Percentiles rank a stretch among this genome's conserved stretches.
Evolutionary conservation across 805 yeast species (phyloP).

Genomic region (Candida easanensis): DNA sequence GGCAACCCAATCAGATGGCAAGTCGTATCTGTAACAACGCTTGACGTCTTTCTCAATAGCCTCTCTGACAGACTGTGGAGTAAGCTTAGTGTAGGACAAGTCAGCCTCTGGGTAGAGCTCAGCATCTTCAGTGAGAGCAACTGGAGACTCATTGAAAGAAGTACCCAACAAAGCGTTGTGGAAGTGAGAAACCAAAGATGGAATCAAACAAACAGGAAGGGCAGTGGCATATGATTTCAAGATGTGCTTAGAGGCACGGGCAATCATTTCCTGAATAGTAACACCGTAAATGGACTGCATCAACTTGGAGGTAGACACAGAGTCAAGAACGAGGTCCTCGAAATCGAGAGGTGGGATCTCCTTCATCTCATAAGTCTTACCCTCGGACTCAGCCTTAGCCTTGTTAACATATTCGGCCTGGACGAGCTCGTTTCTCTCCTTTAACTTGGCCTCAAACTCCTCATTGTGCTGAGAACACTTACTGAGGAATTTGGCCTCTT

Average conservation of each 20-base stretch:
- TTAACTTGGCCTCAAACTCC: slow-evolving; percentile 17
- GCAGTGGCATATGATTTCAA: slow-evolving; percentile 46
- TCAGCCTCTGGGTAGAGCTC: slow-evolving; percentile 41
- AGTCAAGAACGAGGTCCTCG: slow-evolving; percentile 20
- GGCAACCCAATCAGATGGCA: slow-evolving; percentile 49
- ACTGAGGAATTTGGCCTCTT: slow-evolving; percentile 11
- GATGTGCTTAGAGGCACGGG: slow-evolving; percentile 77
- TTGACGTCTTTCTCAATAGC: slow-evolving; percentile 52
- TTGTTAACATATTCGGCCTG: slow-evolving; percentile 19
- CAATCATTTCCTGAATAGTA: slow-evolving; percentile 57
- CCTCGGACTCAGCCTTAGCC: slow-evolving; percentile 26
- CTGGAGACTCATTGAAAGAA: slow-evolving; percentile 39
- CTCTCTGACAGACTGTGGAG: slow-evolving; percentile 42
- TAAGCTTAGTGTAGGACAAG: slow-evolving; percentile 41
- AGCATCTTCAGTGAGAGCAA: slow-evolving; percentile 40
- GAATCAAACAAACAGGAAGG: slow-evolving; percentile 53
- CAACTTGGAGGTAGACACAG: slow-evolving; percentile 12
- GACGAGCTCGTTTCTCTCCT: slow-evolving; percentile 13
- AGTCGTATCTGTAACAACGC: slow-evolving; percentile 59
- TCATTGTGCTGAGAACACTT: slow-evolving; percentile 21
- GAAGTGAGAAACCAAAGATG: slow-evolving; percentile 63
- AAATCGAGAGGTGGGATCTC: slow-evolving; percentile 22
- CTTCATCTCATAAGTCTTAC: slow-evolving; percentile 21
- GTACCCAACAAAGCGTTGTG: slow-evolving; percentile 68
- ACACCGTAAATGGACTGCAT: slow-evolving; percentile 17